Base-by-base conservation (phyloP, 2,329 filamentous ascomycete species). In the Grosmannia penicillata region DNA sequence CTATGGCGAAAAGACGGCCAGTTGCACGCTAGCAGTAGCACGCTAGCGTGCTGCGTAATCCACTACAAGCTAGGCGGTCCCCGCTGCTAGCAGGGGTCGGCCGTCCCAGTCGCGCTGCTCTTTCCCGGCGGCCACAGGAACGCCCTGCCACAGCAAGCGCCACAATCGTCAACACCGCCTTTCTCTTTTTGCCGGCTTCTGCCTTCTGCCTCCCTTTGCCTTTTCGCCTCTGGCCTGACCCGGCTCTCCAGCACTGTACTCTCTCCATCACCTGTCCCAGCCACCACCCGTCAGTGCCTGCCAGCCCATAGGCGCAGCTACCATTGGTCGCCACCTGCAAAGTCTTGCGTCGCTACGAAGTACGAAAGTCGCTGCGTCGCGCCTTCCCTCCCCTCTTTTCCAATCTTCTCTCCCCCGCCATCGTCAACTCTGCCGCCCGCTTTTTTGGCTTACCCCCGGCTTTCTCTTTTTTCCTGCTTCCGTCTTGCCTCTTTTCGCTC, bases 1-100 rank as follows among this genome's bases (percentile, higher is more conserved):
- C 35, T 26, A 33, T 32, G 37, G 11, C n/a, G n/a, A n/a, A n/a
- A n/a, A n/a, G 33, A 34, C 17, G 27, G 22, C 18, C 24, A 18
- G 17, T 27, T 26, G 26, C 29, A 27, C 19, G 17, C 37, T 44
- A n/a, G n/a, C n/a, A n/a, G n/a, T n/a, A n/a, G 32, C 21, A 34
- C 43, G 38, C 41, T 45, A 45, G 43, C 35, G 40, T 32, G 36
- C 40, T 45, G 41, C 40, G 43, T 43, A 45, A 41, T 41, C 40
- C 43, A 41, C 43, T 43, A 36, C 36, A 21, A 40, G 43, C 38
- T 45, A 41, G 38, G 38, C 34, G 29, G 40, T 41, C 41, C 32
- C 43, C 40, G 43, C 40, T 37, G 27, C 34, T 38, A 41, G 39
- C 43, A 43, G 41, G 43, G 43, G 41, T 43, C 40, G 41, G 36